Evolutionary conservation across 805 yeast species (phyloP), one percentile per base, ranked within the genome.

Genomic region (Ogataea philodendri): DNA sequence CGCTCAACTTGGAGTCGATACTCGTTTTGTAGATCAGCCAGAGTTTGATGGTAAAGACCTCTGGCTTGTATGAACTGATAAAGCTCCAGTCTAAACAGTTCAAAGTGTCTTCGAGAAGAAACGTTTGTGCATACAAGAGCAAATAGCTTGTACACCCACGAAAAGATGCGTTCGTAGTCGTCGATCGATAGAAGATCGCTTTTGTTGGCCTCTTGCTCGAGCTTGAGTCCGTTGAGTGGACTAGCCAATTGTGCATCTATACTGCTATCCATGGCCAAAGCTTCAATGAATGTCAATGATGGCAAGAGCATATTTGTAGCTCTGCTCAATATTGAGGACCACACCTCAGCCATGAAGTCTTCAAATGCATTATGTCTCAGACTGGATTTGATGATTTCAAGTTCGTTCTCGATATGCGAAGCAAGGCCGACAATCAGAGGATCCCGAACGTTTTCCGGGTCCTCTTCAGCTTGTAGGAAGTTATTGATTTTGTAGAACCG

Each of bases 61-160:
- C 45, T 34, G 11, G 34, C 32, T 10, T 31, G 23, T 6, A 35
- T 13, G 15, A 49, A 32, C 29, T 39, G 39, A 9, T 27, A 18
- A n/a, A 47, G 32, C 22, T 43, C 46, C 4, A 32, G 18, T 1
- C 35, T 43, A 10, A 27, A 19, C 16, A 45, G 29, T 16, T 26
- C 21, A 6, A 34, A 16, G 9, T 42, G 48, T 3, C 25, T 21
- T 5, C 28, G 17, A 10, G 33, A 26, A 15, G 33, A 29, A 9
- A 45, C 27, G 13, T 28, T 31, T 7, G 16, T 10, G 26, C 44
- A 27, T 4, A 46, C 30, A 8, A 25, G 19, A 3, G 27, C 34
- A 30, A 45, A 41, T 5, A 46, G 28, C 30, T 36, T 46, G 37
- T 42, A 49, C 5, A 45, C 43, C 54, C 54, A 49, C 28, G 46